Evolutionary conservation across 2,329 filamentous ascomycete species (phyloP).

Genomic region (Epichloe gansuensis): DNA sequence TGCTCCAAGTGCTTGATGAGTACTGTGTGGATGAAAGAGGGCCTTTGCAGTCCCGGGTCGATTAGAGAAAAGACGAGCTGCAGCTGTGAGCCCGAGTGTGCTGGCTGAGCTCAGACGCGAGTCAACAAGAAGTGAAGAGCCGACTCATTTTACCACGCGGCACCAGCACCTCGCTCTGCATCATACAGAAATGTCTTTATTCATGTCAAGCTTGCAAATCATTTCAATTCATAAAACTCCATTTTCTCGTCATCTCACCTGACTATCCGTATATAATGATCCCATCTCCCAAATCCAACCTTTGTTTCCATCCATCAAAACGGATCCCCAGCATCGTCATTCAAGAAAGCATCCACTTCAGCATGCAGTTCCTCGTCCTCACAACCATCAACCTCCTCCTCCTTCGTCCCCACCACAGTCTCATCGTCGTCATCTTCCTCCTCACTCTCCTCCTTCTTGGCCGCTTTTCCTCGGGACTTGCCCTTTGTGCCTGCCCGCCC

Average conservation of each 20-base stretch:
- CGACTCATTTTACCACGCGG: too few species aligned
- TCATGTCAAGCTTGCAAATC: too few species aligned
- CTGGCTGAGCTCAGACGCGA: too few species aligned
- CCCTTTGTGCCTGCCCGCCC: conserved; percentile 14
- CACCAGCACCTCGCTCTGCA: background rate
- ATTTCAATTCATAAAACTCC: too few species aligned
- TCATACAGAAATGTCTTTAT: too few species aligned
- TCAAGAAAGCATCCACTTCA: conserved; percentile 1
- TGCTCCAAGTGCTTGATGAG: too few species aligned
- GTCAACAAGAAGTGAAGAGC: background rate
- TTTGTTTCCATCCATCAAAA: background rate
- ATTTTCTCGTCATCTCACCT: too few species aligned
- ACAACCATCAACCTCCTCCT: conserved; percentile 8
- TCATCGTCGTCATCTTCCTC: conserved; percentile 10
- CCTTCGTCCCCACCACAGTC: conserved; percentile 11
- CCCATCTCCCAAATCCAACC: background rate
- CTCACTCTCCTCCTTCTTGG: conserved; percentile 11
- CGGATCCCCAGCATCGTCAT: background rate
- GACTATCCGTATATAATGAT: background rate
- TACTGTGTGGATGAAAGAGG: too few species aligned
- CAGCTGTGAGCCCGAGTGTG: too few species aligned
- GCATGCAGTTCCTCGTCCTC: background rate
- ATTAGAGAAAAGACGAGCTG: too few species aligned
- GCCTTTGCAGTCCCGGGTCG: too few species aligned
- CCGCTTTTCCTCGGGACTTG: conserved; percentile 10